These are phyloP conservation scores for Penicillium dipodomyicola DNA, from an alignment of 495 filamentous ascomycete species.

Conservation along the genomic window DNA sequence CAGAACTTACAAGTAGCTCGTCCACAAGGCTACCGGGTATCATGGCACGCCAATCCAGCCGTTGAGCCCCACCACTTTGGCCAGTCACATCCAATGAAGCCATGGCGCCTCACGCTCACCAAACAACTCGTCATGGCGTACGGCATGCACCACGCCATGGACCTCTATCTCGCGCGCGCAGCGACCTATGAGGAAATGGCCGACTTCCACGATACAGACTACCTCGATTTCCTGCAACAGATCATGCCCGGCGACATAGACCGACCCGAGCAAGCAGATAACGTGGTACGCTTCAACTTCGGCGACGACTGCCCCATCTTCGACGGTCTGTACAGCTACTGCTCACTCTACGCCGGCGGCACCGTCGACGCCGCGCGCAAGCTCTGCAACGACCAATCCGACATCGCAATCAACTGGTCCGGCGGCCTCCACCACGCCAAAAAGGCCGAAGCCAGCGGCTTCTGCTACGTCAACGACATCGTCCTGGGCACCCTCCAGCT, in stretches of 20 bases:
- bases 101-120: conserved; percentile 92
- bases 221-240: conserved; percentile 75
- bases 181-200: conserved; percentile 86
- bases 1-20: conserved; percentile 70
- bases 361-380: conserved; percentile 90
- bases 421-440: conserved; percentile 98
- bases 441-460: conserved; percentile 88
- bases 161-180: conserved; percentile 75
- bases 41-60: conserved; percentile 91
- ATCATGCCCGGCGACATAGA: conserved; percentile 48
- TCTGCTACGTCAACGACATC: conserved; percentile 99
- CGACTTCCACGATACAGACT: conserved; percentile 83
- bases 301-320: conserved; percentile 97
- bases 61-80: conserved; percentile 97
- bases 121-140: conserved; percentile 92
- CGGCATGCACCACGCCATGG: conserved; percentile 95
- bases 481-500: conserved; percentile 92
- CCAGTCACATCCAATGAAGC: conserved; percentile 95
- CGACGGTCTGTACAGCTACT: conserved; percentile 92
- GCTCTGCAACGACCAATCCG: conserved; percentile 77
- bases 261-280: conserved; percentile 40
- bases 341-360: conserved; percentile 86
- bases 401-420: conserved; percentile 99
- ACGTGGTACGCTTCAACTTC: conserved; percentile 65
- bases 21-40: conserved; percentile 87